A percentile compares a stretch with the other conserved stretches of the same genome.
Evolutionary conservation across 1,284 basidiomycete species (phyloP).

Genomic region (Pseudozyma flocculosa): DNA sequence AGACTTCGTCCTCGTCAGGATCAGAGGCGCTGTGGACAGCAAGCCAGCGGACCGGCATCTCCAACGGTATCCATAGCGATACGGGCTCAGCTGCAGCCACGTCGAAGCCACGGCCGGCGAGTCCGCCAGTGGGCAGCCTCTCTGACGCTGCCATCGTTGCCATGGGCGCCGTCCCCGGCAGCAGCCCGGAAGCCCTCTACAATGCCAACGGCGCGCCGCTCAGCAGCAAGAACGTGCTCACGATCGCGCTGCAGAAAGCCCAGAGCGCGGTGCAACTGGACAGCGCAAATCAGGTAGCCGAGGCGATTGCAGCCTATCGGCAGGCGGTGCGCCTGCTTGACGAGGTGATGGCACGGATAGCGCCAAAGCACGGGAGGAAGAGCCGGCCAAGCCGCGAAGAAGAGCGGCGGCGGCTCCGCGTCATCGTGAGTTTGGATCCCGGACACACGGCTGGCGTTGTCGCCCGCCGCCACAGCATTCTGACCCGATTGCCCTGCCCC

Average conservation of each 20-base stretch:
- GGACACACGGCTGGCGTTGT: too few relatives aligned
- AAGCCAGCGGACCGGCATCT: too few relatives aligned
- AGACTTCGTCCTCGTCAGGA: background rate
- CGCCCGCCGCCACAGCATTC: too few relatives aligned
- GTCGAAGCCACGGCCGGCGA: conserved; percentile 7
- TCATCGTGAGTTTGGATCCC: conserved; percentile 58
- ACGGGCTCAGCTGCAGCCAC: background rate
- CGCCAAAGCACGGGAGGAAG: conserved; percentile 45
- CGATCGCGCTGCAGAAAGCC: conserved; percentile 59
- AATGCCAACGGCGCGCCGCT: conserved; percentile 41
- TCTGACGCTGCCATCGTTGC: conserved; percentile 36
- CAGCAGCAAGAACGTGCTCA: conserved; percentile 58
- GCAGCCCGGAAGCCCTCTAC: conserved; percentile 22
- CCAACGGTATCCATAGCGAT: too few relatives aligned
- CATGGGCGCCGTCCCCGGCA: conserved; percentile 37
- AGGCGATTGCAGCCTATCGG: conserved; percentile 58
- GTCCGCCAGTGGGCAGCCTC: conserved; percentile 19
- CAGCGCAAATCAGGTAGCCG: conserved; percentile 58
- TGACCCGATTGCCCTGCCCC: too few relatives aligned
- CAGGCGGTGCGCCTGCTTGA: conserved; percentile 58
- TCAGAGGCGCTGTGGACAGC: background rate
- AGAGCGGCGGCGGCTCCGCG: conserved; percentile 54
- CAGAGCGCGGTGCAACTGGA: conserved; percentile 60
- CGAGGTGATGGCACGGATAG: conserved; percentile 59
- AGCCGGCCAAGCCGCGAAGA: conserved; percentile 52